Evolutionary conservation across 2,329 filamentous ascomycete genomes (phyloP).

Genomic region (Beauveria medogensis): DNA sequence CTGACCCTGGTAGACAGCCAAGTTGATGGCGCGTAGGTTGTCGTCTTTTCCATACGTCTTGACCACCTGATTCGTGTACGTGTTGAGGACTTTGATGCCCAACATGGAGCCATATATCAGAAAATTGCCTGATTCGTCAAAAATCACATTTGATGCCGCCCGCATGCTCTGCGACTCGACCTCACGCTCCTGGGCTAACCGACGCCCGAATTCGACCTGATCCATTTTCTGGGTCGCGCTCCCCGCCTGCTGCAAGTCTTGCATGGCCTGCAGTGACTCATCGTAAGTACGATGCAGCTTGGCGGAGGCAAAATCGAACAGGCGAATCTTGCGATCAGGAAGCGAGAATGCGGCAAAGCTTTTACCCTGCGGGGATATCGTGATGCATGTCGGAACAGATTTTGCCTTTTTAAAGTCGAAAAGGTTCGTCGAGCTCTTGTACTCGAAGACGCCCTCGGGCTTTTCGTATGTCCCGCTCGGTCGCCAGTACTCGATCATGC

Average conservation of each 20-base stretch:
- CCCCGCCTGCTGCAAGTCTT: conserved; percentile 93
- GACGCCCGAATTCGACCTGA: conserved; percentile 82
- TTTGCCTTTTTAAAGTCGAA: conserved; percentile 98
- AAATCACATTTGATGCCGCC: conserved; percentile 75
- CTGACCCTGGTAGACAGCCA: conserved; percentile 87
- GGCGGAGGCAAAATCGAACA: conserved; percentile 86
- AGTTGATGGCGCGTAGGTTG: conserved; percentile 71
- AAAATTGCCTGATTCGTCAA: conserved; percentile 94
- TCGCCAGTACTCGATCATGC: conserved; percentile 96
- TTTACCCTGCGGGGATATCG: conserved; percentile 76
- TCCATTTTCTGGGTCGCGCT: conserved; percentile 75
- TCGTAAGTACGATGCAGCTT: conserved; percentile 92
- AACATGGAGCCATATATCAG: conserved; percentile 88
- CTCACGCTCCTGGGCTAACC: conserved; percentile 79
- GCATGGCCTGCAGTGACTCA: conserved; percentile 80
- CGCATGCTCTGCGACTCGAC: conserved; percentile 62
- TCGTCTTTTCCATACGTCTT: conserved; percentile 89
- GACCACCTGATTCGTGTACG: conserved; percentile 84
- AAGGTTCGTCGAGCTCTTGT: conserved; percentile 87
- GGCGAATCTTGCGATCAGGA: conserved; percentile 82
- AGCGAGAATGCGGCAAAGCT: conserved; percentile 86
- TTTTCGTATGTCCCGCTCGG: conserved; percentile 78
- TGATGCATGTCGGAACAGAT: conserved; percentile 71
- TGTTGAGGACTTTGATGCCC: conserved; percentile 93
- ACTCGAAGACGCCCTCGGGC: conserved; percentile 81